Conservation (phyloP, 2,329 filamentous ascomycete species). For the Aspergillus caelatus region DNA sequence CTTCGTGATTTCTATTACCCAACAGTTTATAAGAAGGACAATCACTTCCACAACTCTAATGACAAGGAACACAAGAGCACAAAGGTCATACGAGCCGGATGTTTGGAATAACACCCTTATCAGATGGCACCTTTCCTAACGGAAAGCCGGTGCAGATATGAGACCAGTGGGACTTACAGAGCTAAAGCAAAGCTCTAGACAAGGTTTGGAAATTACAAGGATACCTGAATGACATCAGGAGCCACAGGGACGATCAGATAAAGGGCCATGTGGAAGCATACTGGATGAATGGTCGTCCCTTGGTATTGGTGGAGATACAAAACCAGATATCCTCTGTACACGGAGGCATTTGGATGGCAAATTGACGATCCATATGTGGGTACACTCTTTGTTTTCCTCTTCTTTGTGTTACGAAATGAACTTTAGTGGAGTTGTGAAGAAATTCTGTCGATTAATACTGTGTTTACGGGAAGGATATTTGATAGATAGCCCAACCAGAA, state of each 20-base stretch:
- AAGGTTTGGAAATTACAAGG: too few species aligned
- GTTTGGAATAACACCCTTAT: neutral
- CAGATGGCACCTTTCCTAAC: neutral
- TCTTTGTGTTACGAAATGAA: too few species aligned
- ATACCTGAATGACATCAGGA: neutral
- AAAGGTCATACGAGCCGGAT: neutral
- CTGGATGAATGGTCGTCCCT: neutral
- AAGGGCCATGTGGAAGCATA: neutral
- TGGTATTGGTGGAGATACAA: neutral
- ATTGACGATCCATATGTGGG: neutral
- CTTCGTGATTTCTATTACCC: neutral
- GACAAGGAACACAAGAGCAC: neutral
- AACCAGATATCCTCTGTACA: fast-evolving
- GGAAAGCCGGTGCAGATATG: neutral
- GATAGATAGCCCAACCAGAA: too few species aligned
- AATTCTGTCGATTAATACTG: too few species aligned
- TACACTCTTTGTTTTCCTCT: neutral
- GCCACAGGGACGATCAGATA: neutral
- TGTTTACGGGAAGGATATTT: too few species aligned
- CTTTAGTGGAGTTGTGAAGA: too few species aligned
- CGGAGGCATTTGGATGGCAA: neutral
- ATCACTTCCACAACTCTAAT: neutral
- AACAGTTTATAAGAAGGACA: neutral
- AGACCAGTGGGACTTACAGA: neutral
- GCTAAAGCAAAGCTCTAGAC: neutral